These are phyloP conservation scores for Colletotrichum sp. DNA, from an alignment of 2,329 filamentous ascomycete species.

Conservation along the genomic window DNA sequence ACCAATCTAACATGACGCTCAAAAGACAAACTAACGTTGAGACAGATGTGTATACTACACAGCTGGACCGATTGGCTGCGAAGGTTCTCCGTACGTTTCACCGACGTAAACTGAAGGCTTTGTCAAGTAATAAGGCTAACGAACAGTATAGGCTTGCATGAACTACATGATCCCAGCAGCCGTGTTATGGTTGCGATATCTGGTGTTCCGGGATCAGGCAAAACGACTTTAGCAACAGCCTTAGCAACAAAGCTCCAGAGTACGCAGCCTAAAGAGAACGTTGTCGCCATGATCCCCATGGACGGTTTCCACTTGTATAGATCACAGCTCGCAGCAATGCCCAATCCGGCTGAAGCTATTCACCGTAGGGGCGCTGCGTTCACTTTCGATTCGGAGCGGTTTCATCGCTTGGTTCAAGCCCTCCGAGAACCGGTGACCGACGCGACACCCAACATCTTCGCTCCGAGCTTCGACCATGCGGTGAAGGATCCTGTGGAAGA, in stretches of 20 bases:
- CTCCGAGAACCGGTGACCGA: not conserved
- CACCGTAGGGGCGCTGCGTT: not conserved
- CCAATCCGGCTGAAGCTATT: not conserved
- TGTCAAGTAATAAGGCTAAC: fast-evolving
- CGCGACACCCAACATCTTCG: not conserved
- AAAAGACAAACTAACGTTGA: fast-evolving
- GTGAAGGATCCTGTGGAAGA: not conserved
- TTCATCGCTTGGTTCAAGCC: not conserved
- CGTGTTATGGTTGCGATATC: not conserved
- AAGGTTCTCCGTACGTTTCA: not conserved
- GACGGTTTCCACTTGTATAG: not conserved
- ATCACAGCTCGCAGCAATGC: not conserved
- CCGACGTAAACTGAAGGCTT: fast-evolving
- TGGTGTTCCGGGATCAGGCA: not conserved
- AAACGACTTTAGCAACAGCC: not conserved
- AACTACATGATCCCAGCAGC: not conserved
- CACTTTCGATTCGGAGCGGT: not conserved
- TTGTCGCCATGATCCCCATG: not conserved
- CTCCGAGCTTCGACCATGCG: not conserved
- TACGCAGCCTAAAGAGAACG: not conserved
- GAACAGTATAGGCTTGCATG: not conserved
- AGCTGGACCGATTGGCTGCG: not conserved
- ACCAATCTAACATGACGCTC: not conserved
- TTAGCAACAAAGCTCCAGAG: not conserved
- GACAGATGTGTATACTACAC: not conserved